Evolutionary conservation across 169 alveolate species (phyloP).

Genomic region (Eimeria acervulina): DNA sequence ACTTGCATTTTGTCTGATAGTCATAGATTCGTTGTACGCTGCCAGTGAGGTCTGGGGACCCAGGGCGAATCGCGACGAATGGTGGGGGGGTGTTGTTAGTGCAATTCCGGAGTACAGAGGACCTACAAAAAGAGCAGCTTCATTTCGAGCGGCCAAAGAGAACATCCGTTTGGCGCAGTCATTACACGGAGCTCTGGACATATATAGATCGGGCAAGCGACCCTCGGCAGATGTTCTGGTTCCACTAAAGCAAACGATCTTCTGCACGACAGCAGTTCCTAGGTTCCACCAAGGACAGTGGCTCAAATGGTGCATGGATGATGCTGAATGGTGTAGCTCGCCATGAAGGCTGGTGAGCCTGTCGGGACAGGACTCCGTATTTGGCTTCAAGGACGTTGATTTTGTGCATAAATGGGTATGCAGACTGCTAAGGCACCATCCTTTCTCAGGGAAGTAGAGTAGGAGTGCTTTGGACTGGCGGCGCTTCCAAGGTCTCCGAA

Average conservation of each 20-base stretch:
- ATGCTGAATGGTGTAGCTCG: background rate
- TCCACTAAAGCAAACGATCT: background rate
- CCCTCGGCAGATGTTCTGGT: background rate
- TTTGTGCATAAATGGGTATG: too few relatives aligned
- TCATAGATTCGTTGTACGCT: constrained; percentile 9
- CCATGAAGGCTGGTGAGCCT: background rate
- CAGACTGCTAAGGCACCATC: too few relatives aligned
- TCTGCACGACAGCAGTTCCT: background rate
- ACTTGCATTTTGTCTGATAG: background rate
- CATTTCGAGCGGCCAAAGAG: background rate
- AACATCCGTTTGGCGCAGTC: background rate
- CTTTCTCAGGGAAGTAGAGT: too few relatives aligned
- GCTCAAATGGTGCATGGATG: background rate
- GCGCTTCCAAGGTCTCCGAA: too few relatives aligned
- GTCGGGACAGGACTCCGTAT: too few relatives aligned
- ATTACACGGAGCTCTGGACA: background rate
- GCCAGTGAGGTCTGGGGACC: constrained; percentile 1
- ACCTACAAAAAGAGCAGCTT: background rate
- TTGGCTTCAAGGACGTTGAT: too few relatives aligned
- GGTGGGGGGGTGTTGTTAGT: background rate
- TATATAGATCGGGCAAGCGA: background rate
- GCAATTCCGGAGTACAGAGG: background rate
- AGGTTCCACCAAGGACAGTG: background rate
- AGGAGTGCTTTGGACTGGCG: too few relatives aligned
- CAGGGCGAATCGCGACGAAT: background rate